A percentile compares a stretch with the other conserved stretches of the same genome.
Evolutionary conservation across 179 eudicot genomes (phyloP).

Genomic region (Sideroxylon spinosum): DNA sequence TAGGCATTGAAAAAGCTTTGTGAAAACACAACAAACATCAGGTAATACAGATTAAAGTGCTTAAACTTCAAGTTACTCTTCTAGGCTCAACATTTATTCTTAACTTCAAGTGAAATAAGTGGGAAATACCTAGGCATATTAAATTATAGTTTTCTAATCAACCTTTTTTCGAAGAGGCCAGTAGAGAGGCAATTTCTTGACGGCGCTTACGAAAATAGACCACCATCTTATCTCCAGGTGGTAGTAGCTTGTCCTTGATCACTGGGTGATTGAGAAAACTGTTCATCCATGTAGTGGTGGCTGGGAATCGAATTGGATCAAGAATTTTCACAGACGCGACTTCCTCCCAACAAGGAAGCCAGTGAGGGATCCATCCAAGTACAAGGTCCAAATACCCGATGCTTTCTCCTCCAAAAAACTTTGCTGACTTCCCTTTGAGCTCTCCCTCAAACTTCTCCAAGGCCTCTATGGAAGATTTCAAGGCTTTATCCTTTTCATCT

Average conservation of each 20-base stretch:
- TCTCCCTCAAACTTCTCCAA: conserved; percentile 21
- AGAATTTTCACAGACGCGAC: conserved; percentile 16
- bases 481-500: conserved; percentile 19
- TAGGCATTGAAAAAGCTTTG: too few species aligned
- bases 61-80: too few species aligned
- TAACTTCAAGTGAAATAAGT: too few species aligned
- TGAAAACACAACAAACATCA: too few species aligned
- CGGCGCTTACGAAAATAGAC: too few species aligned
- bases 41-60: too few species aligned
- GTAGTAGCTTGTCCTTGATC: conserved; percentile 7
- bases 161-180: too few species aligned
- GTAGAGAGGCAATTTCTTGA: too few species aligned
- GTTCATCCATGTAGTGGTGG: conserved; percentile 14
- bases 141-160: too few species aligned
- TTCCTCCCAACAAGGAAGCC: conserved; percentile 20
- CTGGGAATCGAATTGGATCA: conserved; percentile 12
- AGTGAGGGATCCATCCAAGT: conserved; percentile 22
- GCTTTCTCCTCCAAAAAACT: conserved; percentile 26
- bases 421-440: conserved; percentile 9
- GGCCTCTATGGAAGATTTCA: conserved; percentile 11
- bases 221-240: conserved; percentile 5
- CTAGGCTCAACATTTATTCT: too few species aligned
- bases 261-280: conserved; percentile 16
- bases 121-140: too few species aligned
- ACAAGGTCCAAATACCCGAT: conserved; percentile 25